Percentiles rank a stretch among this genome's conserved stretches.
Conservation (phyloP, 2,329 filamentous ascomycete genomes). For the Ophiosphaerella narmari region DNA sequence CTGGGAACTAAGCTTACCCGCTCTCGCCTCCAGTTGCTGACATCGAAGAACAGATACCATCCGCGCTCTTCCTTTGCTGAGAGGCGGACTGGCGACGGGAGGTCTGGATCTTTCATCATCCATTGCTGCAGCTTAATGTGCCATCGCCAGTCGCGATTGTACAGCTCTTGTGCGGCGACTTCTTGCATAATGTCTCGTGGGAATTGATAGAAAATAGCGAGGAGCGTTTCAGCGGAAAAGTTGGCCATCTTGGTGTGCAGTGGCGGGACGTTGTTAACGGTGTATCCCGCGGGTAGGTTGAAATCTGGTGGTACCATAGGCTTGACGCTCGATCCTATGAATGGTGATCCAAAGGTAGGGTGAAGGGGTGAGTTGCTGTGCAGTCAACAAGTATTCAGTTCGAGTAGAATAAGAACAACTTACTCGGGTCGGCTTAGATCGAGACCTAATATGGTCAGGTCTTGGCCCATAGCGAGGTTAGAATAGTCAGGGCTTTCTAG, state of each 20-base stretch:
- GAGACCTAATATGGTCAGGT: conserved; percentile 66
- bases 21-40: conserved; percentile 57
- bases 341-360: conserved; percentile 67
- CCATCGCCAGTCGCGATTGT: conserved; percentile 59
- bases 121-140: conserved; percentile 59
- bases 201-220: conserved; percentile 72
- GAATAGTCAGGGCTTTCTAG: conserved; percentile 57
- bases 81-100: conserved; percentile 50
- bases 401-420: conserved; percentile 24
- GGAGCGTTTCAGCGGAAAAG: conserved; percentile 68
- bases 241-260: conserved; percentile 62
- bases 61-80: conserved; percentile 56
- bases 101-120: conserved; percentile 59
- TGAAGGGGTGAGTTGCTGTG: conserved; percentile 59
- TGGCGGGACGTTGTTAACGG: conserved; percentile 67
- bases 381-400: conserved; percentile 18
- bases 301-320: conserved; percentile 66
- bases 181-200: conserved; percentile 69
- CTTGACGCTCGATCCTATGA: conserved; percentile 62
- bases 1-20: conserved; percentile 41
- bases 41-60: conserved; percentile 61
- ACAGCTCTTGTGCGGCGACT: conserved; percentile 66
- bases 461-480: conserved; percentile 64
- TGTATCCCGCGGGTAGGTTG: conserved; percentile 66
- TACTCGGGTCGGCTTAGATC: conserved; percentile 67